A percentile compares a stretch with the other conserved stretches of the same genome.
Evolutionary conservation across 352 stramenopile genomes (phyloP).

Genomic region (Phytophthora pseudosyringae): DNA sequence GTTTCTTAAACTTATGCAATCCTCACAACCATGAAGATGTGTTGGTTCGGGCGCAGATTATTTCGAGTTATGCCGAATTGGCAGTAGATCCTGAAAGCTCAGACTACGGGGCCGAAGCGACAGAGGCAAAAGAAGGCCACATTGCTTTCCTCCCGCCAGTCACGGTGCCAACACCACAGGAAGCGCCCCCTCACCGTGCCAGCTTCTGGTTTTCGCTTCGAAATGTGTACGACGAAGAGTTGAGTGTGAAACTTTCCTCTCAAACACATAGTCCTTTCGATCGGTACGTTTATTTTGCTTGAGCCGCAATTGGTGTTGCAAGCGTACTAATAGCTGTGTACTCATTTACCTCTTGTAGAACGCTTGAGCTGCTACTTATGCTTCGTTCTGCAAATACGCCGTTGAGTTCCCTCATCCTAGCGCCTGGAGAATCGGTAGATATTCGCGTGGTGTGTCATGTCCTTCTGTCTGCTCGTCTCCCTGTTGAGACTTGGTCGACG

Average conservation of each 20-base stretch:
- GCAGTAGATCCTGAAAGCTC: slow-evolving; percentile 82
- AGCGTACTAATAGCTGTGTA: slow-evolving; percentile 7
- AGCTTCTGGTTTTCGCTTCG: slow-evolving; percentile 88
- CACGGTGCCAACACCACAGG: slow-evolving; percentile 65
- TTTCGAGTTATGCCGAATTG: slow-evolving; percentile 86
- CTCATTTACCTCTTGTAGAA: slow-evolving; percentile 39
- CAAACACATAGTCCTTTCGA: slow-evolving; percentile 48
- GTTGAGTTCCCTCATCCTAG: slow-evolving; percentile 65
- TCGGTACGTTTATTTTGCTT: slow-evolving; percentile 40
- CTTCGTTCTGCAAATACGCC: slow-evolving; percentile 85
- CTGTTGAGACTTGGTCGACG: slow-evolving; percentile 48
- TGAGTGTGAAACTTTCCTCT: slow-evolving; percentile 69
- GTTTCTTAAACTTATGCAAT: slow-evolving; percentile 82
- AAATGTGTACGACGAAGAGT: slow-evolving; percentile 89
- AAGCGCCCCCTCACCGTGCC: slow-evolving; percentile 55
- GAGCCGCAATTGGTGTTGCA: background rate
- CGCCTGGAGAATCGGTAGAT: slow-evolving; percentile 83
- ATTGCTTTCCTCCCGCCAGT: slow-evolving; percentile 79
- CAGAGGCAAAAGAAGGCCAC: slow-evolving; percentile 43
- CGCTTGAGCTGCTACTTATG: slow-evolving; percentile 76
- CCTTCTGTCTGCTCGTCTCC: slow-evolving; percentile 66
- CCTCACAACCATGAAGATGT: slow-evolving; percentile 81
- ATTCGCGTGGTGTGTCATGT: slow-evolving; percentile 85
- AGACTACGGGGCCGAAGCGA: slow-evolving; percentile 34
- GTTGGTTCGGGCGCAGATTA: slow-evolving; percentile 69